Percentiles rank a stretch among this genome's conserved stretches.
Evolutionary conservation across 306 rosid species (phyloP).

Genomic region (Clitoria ternatea): DNA sequence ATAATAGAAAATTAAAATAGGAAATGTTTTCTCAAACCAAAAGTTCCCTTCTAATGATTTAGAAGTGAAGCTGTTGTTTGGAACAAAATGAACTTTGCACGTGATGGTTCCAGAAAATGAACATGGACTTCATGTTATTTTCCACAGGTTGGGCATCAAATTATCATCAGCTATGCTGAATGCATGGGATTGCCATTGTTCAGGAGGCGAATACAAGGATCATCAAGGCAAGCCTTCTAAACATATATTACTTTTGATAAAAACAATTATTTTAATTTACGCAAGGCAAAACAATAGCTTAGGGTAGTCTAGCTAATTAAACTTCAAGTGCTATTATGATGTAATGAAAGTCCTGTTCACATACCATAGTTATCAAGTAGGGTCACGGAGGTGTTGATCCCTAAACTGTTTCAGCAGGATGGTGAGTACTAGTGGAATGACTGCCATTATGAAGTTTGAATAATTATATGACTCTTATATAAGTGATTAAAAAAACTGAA

Average conservation of each 20-base stretch:
- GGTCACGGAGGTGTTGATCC: background rate
- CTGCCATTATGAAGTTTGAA: background rate
- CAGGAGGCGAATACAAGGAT: conserved; percentile 88
- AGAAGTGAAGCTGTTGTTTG: background rate
- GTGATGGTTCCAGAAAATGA: background rate
- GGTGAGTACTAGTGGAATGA: background rate
- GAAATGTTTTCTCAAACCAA: too few relatives aligned
- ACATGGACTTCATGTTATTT: conserved; percentile 22
- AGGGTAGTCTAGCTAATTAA: conserved; percentile 6
- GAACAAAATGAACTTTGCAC: background rate
- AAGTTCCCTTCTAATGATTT: too few relatives aligned
- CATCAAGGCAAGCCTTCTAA: conserved; percentile 80
- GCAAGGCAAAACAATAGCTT: conserved; percentile 19
- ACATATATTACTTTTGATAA: conserved; percentile 28
- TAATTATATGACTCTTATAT: background rate
- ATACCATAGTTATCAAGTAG: background rate
- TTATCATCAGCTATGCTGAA: conserved; percentile 73
- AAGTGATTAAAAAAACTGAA: background rate
- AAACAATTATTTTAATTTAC: conserved; percentile 24
- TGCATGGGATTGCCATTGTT: conserved; percentile 98
- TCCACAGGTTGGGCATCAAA: conserved; percentile 95
- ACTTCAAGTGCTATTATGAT: background rate
- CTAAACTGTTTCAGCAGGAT: background rate
- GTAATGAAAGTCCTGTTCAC: background rate
- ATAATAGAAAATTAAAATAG: background rate